Evolutionary conservation across 2,329 filamentous ascomycete genomes (phyloP).

Genomic region (Colletotrichum liriopes): DNA sequence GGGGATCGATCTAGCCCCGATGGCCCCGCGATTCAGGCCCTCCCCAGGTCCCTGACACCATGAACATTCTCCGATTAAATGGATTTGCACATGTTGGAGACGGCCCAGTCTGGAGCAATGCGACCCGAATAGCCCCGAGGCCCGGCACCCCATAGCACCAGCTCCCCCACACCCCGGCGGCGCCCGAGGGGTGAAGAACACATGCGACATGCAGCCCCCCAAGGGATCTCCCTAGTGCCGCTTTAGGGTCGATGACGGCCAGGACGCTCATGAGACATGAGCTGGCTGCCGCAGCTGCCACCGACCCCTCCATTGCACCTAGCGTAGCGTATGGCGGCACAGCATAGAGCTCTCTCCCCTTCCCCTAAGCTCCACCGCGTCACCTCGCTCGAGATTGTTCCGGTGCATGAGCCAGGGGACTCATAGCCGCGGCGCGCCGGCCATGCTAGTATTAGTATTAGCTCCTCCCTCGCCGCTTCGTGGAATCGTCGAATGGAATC

Average conservation of each 20-base stretch:
- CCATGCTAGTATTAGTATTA: slow-evolving; percentile 38
- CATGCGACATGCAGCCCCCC: slow-evolving; percentile 31
- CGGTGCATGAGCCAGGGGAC: slow-evolving; percentile 37
- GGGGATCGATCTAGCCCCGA: slow-evolving; percentile 29
- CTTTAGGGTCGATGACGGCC: slow-evolving; percentile 34
- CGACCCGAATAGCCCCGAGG: slow-evolving; percentile 38
- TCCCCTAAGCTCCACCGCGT: slow-evolving; percentile 31
- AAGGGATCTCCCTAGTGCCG: slow-evolving; percentile 29
- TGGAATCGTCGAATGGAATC: slow-evolving; percentile 27
- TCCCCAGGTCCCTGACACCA: slow-evolving; percentile 6
- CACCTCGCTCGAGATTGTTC: slow-evolving; percentile 40
- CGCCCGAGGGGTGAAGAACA: slow-evolving; percentile 30
- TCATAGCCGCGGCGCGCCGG: slow-evolving; percentile 36
- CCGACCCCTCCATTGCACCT: slow-evolving; percentile 22
- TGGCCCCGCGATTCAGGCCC: slow-evolving; percentile 39
- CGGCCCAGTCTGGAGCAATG: slow-evolving; percentile 30
- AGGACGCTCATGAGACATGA: slow-evolving; percentile 26
- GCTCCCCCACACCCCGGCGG: slow-evolving; percentile 28
- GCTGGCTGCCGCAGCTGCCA: slow-evolving; percentile 11
- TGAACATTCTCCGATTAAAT: slow-evolving; percentile 20
- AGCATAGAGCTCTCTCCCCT: slow-evolving; percentile 3
- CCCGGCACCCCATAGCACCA: slow-evolving; percentile 22
- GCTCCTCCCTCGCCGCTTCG: slow-evolving; percentile 32
- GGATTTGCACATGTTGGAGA: slow-evolving; percentile 28
- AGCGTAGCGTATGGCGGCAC: slow-evolving; percentile 23